These are phyloP conservation scores for Stephania japonica DNA, from an alignment of 164 flowering plant species.

Conservation along the genomic window DNA sequence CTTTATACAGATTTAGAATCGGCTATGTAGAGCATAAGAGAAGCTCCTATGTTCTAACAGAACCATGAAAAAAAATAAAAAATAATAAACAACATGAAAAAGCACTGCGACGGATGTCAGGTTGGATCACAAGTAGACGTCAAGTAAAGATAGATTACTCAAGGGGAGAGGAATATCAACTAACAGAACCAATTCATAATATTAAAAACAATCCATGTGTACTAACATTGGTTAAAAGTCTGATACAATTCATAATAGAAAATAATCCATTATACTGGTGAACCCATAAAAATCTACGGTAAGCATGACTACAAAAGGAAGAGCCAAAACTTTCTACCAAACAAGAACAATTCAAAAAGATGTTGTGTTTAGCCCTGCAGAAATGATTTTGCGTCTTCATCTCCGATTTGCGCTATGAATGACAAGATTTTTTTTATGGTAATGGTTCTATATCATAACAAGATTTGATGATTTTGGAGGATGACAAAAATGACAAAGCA, in stretches of 20 bases:
- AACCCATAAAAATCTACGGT: not conserved
- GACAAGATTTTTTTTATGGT: not conserved
- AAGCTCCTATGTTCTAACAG: not conserved
- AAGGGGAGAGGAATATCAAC: not conserved
- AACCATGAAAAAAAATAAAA: not conserved
- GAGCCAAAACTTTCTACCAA: not conserved
- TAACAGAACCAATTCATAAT: not conserved
- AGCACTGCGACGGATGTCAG: not conserved
- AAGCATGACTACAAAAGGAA: not conserved
- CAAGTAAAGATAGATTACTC: too few relatives aligned
- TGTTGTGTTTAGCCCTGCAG: not conserved
- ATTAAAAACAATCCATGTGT: not conserved
- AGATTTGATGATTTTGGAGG: conserved; percentile 7
- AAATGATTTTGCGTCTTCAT: not conserved
- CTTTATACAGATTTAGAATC: too few relatives aligned
- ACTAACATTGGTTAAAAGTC: not conserved
- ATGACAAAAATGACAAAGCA: conserved; percentile 7
- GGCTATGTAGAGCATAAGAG: too few relatives aligned
- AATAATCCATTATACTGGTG: too few relatives aligned
- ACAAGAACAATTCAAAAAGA: not conserved
- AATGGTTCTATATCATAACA: not conserved
- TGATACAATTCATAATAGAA: too few relatives aligned
- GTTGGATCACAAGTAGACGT: not conserved
- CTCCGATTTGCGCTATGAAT: not conserved
- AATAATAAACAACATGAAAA: too few relatives aligned